Evolutionary conservation across 805 yeast genomes (phyloP).

Genomic region (Starmerella geochares): DNA sequence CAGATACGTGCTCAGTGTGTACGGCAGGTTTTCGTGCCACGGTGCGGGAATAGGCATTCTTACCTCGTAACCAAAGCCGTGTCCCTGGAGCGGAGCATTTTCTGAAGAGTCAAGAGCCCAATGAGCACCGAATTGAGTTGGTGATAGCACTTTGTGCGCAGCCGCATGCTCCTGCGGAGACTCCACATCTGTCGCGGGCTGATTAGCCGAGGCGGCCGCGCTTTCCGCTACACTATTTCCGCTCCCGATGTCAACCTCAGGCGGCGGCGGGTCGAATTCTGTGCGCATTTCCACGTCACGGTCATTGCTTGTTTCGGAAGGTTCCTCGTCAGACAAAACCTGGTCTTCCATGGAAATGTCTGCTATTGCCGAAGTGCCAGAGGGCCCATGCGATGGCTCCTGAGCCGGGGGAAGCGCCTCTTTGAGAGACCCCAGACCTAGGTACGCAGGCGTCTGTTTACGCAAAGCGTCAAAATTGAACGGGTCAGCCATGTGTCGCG

Average conservation of each 20-base stretch:
- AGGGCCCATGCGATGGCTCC: neutral
- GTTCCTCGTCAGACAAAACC: neutral
- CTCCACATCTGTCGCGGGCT: too few species aligned
- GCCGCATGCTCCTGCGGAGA: too few species aligned
- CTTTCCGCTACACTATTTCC: neutral
- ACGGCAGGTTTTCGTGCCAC: slow-evolving; percentile 36
- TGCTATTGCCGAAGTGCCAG: neutral
- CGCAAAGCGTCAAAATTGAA: slow-evolving; percentile 13
- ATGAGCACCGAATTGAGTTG: slow-evolving; percentile 24
- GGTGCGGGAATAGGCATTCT: slow-evolving; percentile 29
- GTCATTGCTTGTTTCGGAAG: neutral
- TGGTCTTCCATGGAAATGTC: slow-evolving; percentile 18
- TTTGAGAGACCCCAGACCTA: slow-evolving; percentile 18
- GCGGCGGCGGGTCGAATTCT: too few species aligned
- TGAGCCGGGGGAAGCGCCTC: slow-evolving; percentile 7
- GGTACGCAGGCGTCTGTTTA: slow-evolving; percentile 15
- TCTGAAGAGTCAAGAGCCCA: slow-evolving; percentile 14
- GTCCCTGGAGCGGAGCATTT: neutral
- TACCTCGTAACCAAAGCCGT: slow-evolving; percentile 7
- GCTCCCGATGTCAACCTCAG: too few species aligned
- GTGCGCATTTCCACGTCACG: neutral
- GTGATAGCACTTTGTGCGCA: slow-evolving; percentile 16
- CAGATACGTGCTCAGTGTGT: slow-evolving; percentile 50
- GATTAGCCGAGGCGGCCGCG: too few species aligned
- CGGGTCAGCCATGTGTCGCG: slow-evolving; percentile 9